Evolutionary conservation across 768 basidiomycete species (phyloP).

Genomic region (Leccinum boreale): DNA sequence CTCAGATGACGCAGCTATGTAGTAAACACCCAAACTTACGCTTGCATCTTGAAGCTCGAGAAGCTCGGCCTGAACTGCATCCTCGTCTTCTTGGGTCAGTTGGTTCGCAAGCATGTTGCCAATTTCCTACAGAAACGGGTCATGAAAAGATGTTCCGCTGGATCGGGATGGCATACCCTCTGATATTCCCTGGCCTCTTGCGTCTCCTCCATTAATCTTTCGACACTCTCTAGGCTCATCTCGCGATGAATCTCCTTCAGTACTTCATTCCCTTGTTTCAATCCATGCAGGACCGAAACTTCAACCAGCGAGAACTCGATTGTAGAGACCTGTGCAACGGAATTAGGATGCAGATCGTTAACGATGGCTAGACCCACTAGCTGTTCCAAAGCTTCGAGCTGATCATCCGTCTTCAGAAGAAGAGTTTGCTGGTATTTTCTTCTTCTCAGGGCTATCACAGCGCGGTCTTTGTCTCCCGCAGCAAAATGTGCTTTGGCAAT

Average conservation of each 20-base stretch:
- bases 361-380: constrained; percentile 50
- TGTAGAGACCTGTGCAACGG: constrained; percentile 69
- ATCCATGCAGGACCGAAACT: constrained; percentile 86
- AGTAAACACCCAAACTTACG: constrained; percentile 37
- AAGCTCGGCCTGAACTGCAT: constrained; percentile 86
- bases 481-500: constrained; percentile 84
- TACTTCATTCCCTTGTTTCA: constrained; percentile 91
- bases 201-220: constrained; percentile 90
- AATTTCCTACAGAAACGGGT: constrained; percentile 68
- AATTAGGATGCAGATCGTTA: background rate
- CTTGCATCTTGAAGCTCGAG: constrained; percentile 60
- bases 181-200: constrained; percentile 92
- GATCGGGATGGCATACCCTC: constrained; percentile 46
- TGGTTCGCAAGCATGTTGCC: constrained; percentile 79
- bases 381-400: constrained; percentile 85
- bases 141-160: background rate
- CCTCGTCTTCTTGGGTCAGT: constrained; percentile 88
- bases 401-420: constrained; percentile 82
- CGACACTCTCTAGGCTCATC: constrained; percentile 89
- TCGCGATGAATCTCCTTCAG: constrained; percentile 93
- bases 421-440: constrained; percentile 93
- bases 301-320: constrained; percentile 97
- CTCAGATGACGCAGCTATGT: background rate
- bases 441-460: constrained; percentile 81
- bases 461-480: constrained; percentile 81